Base-by-base conservation (phyloP, 306 rosid species). In the Quercus alba region DNA sequence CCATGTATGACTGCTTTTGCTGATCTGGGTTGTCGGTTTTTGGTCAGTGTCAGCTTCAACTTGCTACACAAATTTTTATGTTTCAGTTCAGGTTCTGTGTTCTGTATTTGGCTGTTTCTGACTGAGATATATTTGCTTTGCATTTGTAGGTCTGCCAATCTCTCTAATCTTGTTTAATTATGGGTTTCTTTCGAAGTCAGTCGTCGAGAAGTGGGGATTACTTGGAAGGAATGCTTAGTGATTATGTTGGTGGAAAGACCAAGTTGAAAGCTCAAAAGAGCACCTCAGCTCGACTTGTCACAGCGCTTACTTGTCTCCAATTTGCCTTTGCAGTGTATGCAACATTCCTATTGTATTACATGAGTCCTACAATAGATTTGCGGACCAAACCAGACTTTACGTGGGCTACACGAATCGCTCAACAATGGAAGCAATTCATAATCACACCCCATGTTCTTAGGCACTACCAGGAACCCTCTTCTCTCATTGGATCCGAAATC, bases 221-320 rank as follows among this genome's bases (percentile, higher is more conserved):
- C 72, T 85, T 93, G 79, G 98, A 95, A 63, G 99, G 99, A 54
- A 90, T 95, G 99, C 78, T 95, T n/a, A 88, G 69, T 80, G 98
- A 93, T 41, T 89, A 91, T 73, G 94, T 82, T 23, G 93, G 88
- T 70, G 92, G 92, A 33, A 95, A 90, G 75, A 8, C 77, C 4
- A 95, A 87, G 83, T 0, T 64, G 63, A 95, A 85, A 85, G 51
- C 90, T 68, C 90, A 75, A 15, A 89, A 85, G 62, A 82, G 75
- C 73, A 63, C 75, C 7, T 77, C 97, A 4, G 56, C 90, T 26
- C 85, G 84, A 75, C 81, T 95, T 67, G 96, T 95, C 26, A 81
- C 97, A 54, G 84, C 80, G 31, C 92, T 95, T 18, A 95, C 98
- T 59, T 93, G 94, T 74, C 94, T 95, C 28, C 99, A 95, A 72